Conservation (phyloP, 345 rosid genomes). For the Eucalyptus cloeziana region DNA sequence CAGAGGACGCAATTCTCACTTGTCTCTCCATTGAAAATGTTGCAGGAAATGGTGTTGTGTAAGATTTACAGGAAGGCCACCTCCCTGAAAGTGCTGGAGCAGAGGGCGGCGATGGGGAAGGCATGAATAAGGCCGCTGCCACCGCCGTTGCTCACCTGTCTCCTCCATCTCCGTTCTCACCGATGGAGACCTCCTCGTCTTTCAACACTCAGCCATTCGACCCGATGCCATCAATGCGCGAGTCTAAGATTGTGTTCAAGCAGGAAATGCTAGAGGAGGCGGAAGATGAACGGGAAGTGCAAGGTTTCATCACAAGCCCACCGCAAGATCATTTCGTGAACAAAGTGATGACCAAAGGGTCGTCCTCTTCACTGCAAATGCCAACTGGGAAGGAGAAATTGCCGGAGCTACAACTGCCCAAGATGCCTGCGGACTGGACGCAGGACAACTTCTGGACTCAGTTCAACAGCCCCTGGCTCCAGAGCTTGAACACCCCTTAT, state of each 20-base stretch:
- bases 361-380: slow-evolving; percentile 23
- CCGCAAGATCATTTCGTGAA: background rate
- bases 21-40: background rate
- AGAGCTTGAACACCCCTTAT: slow-evolving; percentile 32
- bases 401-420: slow-evolving; percentile 71
- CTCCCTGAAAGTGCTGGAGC: slow-evolving; percentile 75
- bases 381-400: slow-evolving; percentile 29
- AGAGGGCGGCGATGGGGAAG: slow-evolving; percentile 67
- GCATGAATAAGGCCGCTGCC: slow-evolving; percentile 10
- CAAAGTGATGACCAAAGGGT: background rate
- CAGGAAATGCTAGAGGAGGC: slow-evolving; percentile 15
- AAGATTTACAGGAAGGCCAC: slow-evolving; percentile 92
- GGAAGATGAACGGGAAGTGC: background rate
- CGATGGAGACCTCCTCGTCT: background rate
- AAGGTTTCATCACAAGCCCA: background rate
- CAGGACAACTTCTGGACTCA: slow-evolving; percentile 44
- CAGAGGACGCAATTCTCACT: background rate
- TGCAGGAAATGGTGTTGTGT: slow-evolving; percentile 82
- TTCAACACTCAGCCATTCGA: background rate
- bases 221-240: background rate
- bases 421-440: slow-evolving; percentile 48
- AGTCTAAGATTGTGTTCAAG: slow-evolving; percentile 15
- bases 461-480: slow-evolving; percentile 80
- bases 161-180: background rate
- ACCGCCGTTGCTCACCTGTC: background rate